phyloP scores from a whole-genome alignment of 768 basidiomycete species.

The Kockovaella imperatae region DNA sequence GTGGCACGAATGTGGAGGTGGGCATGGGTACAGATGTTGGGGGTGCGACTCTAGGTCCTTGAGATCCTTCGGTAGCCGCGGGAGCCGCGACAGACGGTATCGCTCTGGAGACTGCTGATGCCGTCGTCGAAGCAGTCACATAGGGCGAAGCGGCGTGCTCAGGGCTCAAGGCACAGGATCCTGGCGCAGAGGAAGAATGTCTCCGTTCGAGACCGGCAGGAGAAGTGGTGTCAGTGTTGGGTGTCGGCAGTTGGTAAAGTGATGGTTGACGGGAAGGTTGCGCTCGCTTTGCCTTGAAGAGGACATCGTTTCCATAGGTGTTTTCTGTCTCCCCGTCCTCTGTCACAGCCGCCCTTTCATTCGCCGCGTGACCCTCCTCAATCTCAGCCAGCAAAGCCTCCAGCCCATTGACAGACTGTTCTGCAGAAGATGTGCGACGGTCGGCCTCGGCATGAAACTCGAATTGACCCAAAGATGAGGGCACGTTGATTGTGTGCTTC shows the following conservation, averaged over 20 bases:
- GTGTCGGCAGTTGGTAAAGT: slow-evolving; percentile 28
- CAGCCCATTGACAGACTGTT: slow-evolving; percentile 14
- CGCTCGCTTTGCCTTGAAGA: neutral
- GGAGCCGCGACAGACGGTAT: neutral
- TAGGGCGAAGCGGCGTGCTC: neutral
- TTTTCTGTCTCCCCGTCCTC: neutral
- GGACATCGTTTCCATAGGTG: neutral
- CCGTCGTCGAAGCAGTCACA: neutral
- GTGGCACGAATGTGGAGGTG: slow-evolving; percentile 27
- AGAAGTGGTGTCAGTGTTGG: slow-evolving; percentile 26
- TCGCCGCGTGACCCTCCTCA: slow-evolving; percentile 25
- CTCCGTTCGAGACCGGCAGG: neutral
- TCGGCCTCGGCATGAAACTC: neutral
- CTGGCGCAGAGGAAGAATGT: neutral
- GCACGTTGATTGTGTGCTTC: neutral
- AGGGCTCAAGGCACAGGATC: no score
- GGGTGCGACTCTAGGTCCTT: neutral
- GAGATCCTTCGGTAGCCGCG: no score
- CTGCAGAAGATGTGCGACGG: slow-evolving; percentile 1
- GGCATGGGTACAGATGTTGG: slow-evolving; percentile 22
- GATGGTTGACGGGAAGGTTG: neutral
- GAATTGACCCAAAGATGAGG: neutral
- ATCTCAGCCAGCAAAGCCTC: slow-evolving; percentile 30
- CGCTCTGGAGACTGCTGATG: neutral
- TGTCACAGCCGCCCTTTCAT: slow-evolving; percentile 4